These are phyloP conservation scores for Pyrenophora seminiperda DNA, from an alignment of 2,329 filamentous ascomycete species.

Conservation along the genomic window DNA sequence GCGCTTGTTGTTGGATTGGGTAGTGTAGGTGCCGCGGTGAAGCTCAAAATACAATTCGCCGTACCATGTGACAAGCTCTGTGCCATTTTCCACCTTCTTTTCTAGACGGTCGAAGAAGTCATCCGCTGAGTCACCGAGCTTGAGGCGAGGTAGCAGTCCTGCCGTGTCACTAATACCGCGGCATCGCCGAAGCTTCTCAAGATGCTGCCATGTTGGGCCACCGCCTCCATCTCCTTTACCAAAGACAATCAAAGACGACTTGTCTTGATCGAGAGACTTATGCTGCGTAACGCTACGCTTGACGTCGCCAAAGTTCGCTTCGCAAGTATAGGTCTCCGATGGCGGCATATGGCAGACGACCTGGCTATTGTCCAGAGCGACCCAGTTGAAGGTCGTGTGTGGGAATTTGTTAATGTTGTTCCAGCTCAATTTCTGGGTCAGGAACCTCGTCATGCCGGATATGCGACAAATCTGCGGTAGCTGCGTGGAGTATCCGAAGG, in stretches of 20 bases:
- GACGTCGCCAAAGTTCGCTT: conserved; percentile 93
- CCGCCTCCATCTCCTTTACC: conserved; percentile 97
- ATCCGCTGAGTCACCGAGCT: conserved; percentile 87
- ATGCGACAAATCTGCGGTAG: conserved; percentile 91
- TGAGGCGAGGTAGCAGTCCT: conserved; percentile 81
- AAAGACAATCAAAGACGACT: conserved; percentile 88
- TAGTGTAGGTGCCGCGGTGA: conserved; percentile 95
- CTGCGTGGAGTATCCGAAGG: conserved; percentile 95
- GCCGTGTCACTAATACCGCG: conserved; percentile 89
- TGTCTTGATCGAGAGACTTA: conserved; percentile 93
- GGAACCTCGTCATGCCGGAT: conserved; percentile 94
- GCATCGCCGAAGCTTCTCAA: conserved; percentile 92
- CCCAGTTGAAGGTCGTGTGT: conserved; percentile 99
- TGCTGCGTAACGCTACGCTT: conserved; percentile 87
- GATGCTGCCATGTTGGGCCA: conserved; percentile 88
- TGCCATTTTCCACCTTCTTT: conserved; percentile 69
- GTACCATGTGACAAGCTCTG: conserved; percentile 91
- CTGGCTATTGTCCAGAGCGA: conserved; percentile 91
- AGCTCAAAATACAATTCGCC: conserved; percentile 98
- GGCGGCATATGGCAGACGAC: conserved; percentile 98
- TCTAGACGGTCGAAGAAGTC: conserved; percentile 90
- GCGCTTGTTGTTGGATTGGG: conserved; percentile 94
- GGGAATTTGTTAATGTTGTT: conserved; percentile 99
- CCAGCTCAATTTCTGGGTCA: conserved; percentile 99
- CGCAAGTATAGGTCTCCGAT: conserved; percentile 91